A percentile compares a stretch with the other conserved stretches of the same genome.
These are phyloP conservation scores for Lumnitzera littorea DNA, from an alignment of 345 rosid genomes.

Conservation along the genomic window DNA sequence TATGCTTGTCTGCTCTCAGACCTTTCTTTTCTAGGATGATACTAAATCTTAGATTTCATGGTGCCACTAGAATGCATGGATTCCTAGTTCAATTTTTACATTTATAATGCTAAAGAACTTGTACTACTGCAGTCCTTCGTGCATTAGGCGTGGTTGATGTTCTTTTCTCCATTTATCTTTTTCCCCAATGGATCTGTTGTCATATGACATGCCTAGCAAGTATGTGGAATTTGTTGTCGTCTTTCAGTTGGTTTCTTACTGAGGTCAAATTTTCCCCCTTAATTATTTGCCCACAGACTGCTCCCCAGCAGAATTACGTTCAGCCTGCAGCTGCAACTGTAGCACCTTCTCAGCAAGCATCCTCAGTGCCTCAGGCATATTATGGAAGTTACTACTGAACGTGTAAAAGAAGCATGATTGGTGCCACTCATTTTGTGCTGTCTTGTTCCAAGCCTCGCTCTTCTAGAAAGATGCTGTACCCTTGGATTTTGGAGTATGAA, in stretches of 20 bases:
- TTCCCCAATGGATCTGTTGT: too few relatives aligned
- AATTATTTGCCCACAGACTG: slow-evolving; percentile 18
- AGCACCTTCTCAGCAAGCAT: slow-evolving; percentile 48
- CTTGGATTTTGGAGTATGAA: background rate
- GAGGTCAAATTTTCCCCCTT: slow-evolving; percentile 10
- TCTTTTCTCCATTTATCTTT: too few relatives aligned
- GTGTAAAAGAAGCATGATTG: background rate
- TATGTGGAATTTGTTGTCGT: too few relatives aligned
- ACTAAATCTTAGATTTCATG: too few relatives aligned
- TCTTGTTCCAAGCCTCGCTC: background rate
- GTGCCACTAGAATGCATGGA: too few relatives aligned
- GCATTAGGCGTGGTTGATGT: too few relatives aligned
- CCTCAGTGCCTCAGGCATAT: slow-evolving; percentile 54
- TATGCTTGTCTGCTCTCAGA: too few relatives aligned
- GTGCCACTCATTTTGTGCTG: background rate
- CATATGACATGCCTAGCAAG: too few relatives aligned
- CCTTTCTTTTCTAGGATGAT: too few relatives aligned
- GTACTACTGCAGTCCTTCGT: too few relatives aligned
- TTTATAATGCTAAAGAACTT: too few relatives aligned
- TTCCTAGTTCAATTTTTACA: too few relatives aligned
- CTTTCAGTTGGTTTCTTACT: background rate
- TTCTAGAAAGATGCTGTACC: background rate
- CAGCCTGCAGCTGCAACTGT: slow-evolving; percentile 37
- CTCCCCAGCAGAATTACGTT: slow-evolving; percentile 54
- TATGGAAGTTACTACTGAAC: slow-evolving; percentile 51